These are phyloP conservation scores for Urostyla sp. DNA, from an alignment of 73 alveolate genomes.

Conservation along the genomic window DNA sequence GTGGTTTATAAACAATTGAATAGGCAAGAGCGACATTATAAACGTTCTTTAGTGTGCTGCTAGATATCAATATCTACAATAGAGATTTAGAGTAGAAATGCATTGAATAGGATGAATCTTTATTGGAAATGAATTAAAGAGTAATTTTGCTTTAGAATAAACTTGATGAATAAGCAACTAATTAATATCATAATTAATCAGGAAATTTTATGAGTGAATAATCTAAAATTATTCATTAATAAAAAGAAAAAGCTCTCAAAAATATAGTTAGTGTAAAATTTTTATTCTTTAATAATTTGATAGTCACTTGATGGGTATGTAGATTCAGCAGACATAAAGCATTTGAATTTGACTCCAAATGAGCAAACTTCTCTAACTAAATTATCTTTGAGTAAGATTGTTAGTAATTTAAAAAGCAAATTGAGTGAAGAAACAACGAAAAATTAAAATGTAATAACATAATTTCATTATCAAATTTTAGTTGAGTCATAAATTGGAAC, in stretches of 20 bases:
- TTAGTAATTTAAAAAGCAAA: constrained; percentile 55
- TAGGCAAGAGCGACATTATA: constrained; percentile 59
- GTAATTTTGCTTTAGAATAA: not conserved
- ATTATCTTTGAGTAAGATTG: constrained; percentile 55
- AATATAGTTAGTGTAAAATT: constrained; percentile 21
- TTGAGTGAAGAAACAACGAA: constrained; percentile 56
- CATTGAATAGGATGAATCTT: constrained; percentile 37
- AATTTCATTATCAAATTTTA: not conserved
- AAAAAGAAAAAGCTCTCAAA: constrained; percentile 42
- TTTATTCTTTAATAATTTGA: not conserved
- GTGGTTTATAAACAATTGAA: constrained; percentile 41
- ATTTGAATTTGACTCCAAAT: constrained; percentile 33
- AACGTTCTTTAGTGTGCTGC: constrained; percentile 65
- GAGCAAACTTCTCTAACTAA: constrained; percentile 42
- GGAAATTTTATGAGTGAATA: not conserved
- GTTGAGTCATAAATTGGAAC: constrained; percentile 57
- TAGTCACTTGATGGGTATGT: constrained; percentile 54
- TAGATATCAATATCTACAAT: constrained; percentile 57
- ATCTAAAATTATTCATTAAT: not conserved
- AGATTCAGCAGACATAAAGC: constrained; percentile 25
- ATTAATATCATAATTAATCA: not conserved
- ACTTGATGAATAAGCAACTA: constrained; percentile 2
- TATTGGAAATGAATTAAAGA: constrained; percentile 9
- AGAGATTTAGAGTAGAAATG: constrained; percentile 58
- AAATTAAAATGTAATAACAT: constrained; percentile 38